Base-by-base conservation (phyloP, 2,329 filamentous ascomycete genomes). In the Aspergillus sp. region DNA sequence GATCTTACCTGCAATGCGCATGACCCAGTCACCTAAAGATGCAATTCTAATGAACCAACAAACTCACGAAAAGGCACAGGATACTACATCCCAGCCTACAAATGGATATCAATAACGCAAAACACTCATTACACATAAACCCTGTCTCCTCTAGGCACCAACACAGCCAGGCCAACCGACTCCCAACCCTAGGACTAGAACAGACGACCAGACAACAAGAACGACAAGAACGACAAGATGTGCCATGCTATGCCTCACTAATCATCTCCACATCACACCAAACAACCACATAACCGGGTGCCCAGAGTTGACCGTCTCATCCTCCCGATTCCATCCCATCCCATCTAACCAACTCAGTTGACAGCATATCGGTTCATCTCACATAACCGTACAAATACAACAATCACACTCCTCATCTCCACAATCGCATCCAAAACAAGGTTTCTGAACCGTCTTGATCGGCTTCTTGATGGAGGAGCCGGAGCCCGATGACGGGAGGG, bases 381-480 rank as follows among this genome's bases (percentile, higher is more conserved):
- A 78, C 75, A 78, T 78, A 57, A 78, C 73, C 11, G 69, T 73
- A 59, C 75, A 78, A 56, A 78, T 73, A 53, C 74, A 76, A 56
- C 73, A 77, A 59, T 78, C 75, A 36, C 75, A 78, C 42, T 75
- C 74, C 52, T 76, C 74, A 60, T 75, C 75, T 6, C 75, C 74
- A 31, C 75, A 78, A 49, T 76, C 75, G 54, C 75, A 78, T 3
- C 75, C 74, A 55, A 78, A 77, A 52, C 75, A 78, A 9, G 75
- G 75, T 59, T 77, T 78, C 9, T 73, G 71, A 4, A 73, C 71
- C 2, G 68, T 60, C 60, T 77, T 75, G 63, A 77, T 74, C 16
- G 75, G 75, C 55, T 75, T 75, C 50, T 67, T 72, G 54, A 77
- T 67, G 0, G 73, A 73, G 18, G 73, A 67, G 14, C 70, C 71